Evolutionary conservation across 257 asterid genomes (phyloP).

Genomic region (Primulina huaijiensis): DNA sequence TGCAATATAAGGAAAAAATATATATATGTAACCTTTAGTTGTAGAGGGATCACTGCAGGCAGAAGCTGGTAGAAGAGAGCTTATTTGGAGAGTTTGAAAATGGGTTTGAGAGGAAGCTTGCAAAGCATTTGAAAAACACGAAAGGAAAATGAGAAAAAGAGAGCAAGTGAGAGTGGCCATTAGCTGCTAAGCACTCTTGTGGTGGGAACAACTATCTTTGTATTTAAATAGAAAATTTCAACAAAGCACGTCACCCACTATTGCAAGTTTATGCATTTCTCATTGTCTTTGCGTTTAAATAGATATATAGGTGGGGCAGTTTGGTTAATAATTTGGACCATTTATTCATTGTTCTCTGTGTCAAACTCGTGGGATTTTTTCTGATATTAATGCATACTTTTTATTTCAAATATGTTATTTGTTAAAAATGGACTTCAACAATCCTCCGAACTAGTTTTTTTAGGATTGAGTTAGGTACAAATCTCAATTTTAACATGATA

Average conservation of each 20-base stretch:
- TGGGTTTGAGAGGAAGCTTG: constrained; percentile 18
- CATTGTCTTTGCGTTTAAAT: neutral
- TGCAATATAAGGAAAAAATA: neutral
- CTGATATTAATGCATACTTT: too few relatives aligned
- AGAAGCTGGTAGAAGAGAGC: constrained; percentile 42
- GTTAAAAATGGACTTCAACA: too few relatives aligned
- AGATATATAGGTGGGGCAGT: neutral
- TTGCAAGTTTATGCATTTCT: neutral
- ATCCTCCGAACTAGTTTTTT: too few relatives aligned
- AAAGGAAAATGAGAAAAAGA: constrained; percentile 21
- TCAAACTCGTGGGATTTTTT: too few relatives aligned
- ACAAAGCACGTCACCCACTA: constrained; percentile 29
- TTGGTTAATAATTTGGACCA: neutral
- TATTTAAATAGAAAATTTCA: neutral
- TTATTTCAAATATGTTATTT: too few relatives aligned
- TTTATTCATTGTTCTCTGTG: too few relatives aligned
- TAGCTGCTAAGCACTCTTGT: neutral
- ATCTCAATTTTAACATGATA: too few relatives aligned
- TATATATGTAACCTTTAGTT: constrained; percentile 27
- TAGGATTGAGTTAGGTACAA: too few relatives aligned
- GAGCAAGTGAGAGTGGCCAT: constrained; percentile 23
- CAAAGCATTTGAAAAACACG: constrained; percentile 26
- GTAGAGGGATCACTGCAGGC: constrained; percentile 35
- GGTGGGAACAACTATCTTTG: neutral
- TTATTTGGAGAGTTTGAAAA: constrained; percentile 32